phyloP scores from a whole-genome alignment of 495 filamentous ascomycete genomes.

The Neurospora sp. region DNA sequence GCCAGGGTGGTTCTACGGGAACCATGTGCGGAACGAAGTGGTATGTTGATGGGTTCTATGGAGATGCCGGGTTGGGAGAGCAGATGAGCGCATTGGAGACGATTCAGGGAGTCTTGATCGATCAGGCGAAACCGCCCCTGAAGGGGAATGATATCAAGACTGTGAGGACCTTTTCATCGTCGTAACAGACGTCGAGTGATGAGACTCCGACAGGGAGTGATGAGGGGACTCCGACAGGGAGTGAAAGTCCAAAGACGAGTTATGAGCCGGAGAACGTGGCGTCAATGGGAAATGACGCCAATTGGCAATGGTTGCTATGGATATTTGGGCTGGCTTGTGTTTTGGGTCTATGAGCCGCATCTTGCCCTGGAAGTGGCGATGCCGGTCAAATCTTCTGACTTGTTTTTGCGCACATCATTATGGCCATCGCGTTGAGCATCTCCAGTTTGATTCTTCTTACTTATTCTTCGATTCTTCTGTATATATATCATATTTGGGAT shows the following conservation, averaged over 20 bases:
- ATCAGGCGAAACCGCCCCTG: constrained; percentile 24
- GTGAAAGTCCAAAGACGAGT: neutral
- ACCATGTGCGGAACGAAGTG: constrained; percentile 63
- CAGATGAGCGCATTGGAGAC: constrained; percentile 63
- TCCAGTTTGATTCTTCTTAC: neutral
- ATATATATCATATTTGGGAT: neutral
- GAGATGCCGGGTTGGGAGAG: constrained; percentile 51
- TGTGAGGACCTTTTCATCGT: constrained; percentile 15
- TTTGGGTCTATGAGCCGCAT: neutral
- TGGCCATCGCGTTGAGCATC: neutral
- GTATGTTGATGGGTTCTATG: constrained; percentile 53
- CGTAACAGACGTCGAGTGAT: neutral
- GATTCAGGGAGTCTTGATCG: constrained; percentile 46
- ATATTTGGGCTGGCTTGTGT: neutral
- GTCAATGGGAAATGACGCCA: neutral
- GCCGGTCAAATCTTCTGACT: neutral
- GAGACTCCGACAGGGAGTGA: neutral
- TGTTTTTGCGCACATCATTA: neutral
- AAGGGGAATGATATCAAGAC: constrained; percentile 33
- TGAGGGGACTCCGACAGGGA: neutral
- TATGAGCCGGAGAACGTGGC: neutral
- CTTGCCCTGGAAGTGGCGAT: neutral
- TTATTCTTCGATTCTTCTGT: neutral
- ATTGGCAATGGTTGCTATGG: neutral
- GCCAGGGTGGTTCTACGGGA: constrained; percentile 45